Base-by-base conservation (phyloP, 768 basidiomycete species). In the Hericium coralloides region DNA sequence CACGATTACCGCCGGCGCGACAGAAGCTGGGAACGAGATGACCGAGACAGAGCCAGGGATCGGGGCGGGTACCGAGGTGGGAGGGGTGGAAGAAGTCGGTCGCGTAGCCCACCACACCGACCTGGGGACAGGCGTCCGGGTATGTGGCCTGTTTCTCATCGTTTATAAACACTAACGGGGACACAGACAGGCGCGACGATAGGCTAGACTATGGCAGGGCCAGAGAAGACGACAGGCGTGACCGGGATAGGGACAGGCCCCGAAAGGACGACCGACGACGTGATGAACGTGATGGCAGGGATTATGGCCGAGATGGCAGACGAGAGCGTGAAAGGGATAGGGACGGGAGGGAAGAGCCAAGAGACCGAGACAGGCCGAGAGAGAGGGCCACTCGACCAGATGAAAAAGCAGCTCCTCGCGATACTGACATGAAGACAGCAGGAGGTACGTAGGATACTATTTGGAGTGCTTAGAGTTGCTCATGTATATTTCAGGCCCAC, bases 251-350 rank as follows among this genome's bases (percentile, higher is more conserved):
- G 36, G 65, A 66, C 55, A 53, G 66, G 36, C 8, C 31, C 31
- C 31, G 31, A 31, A 41, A 53, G 51, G 67, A 66, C 61, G 76
- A 84, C 53, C 79, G 84, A 50, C 78, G 85, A 60, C 79, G 85
- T 61, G 83, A 85, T 59, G 84, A 80, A 55, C 71, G 81, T 31
- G 77, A 60, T 38, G 45, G 76, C 56, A 62, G 73, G 48, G 69
- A 74, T 18, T 75, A 75, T 55, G 76, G 79, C 60, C 72, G 79
- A 38, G 76, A 81, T 57, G 82, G 83, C 51, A 70, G 74, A 23
- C 60, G 66, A 31, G 68, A 58, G 60, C 56, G 53, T 14, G 61
- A 60, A 49, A 49, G 59, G 15, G 9, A 62, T 12, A 47, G 47
- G 20, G 59, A 60, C 57, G 72, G 70, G 63, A 70, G 74, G 38